Percentiles rank a stretch among this genome's conserved stretches.
These are phyloP conservation scores for Solanum etuberosum DNA, from an alignment of 257 asterid species.

Conservation along the genomic window DNA sequence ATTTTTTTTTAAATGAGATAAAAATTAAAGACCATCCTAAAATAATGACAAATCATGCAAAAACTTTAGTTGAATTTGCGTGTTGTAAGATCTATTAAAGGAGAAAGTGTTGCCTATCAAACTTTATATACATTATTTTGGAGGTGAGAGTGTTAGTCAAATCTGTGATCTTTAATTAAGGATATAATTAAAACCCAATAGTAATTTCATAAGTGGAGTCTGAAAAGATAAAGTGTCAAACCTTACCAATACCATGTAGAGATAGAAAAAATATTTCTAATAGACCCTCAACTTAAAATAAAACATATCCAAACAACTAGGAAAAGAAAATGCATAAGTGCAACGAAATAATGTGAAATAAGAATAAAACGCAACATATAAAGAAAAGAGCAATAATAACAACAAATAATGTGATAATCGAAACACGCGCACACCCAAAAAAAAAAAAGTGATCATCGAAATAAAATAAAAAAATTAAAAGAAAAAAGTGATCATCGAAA, in stretches of 20 bases:
- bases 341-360: background rate
- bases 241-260: too few species aligned
- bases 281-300: too few species aligned
- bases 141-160: background rate
- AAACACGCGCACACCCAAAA: too few species aligned
- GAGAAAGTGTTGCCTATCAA: background rate
- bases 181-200: too few species aligned
- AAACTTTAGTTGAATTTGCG: background rate
- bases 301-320: background rate
- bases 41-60: background rate
- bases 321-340: background rate
- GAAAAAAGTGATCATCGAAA: too few species aligned
- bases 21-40: background rate
- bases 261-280: too few species aligned
- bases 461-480: too few species aligned
- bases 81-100: background rate
- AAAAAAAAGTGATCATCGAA: too few species aligned
- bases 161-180: too few species aligned
- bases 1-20: rapidly evolving
- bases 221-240: rapidly evolving
- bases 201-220: background rate
- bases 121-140: background rate
- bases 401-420: too few species aligned
- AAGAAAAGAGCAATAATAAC: rapidly evolving
- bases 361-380: background rate